A percentile compares a stretch with the other conserved stretches of the same genome.
Conservation (phyloP, 2,329 filamentous ascomycete genomes). For the Parastagonospora avenae region DNA sequence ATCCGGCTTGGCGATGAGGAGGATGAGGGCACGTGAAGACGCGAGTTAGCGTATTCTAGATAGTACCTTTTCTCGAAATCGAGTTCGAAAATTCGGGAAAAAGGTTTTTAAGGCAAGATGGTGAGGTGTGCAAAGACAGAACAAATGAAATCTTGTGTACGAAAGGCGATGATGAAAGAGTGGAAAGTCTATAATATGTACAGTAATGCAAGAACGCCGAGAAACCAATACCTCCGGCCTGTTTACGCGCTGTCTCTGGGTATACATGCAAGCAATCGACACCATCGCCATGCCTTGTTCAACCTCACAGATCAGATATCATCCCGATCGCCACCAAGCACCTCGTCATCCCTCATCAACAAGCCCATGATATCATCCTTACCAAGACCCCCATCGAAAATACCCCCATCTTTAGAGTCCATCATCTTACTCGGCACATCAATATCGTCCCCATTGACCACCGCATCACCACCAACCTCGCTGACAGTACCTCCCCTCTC, state of each 20-base stretch:
- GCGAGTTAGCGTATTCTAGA: not conserved
- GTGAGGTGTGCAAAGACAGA: not conserved
- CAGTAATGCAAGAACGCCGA: no score
- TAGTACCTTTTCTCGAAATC: no score
- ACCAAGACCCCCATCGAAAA: slow-evolving; percentile 3
- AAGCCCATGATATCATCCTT: slow-evolving; percentile 12
- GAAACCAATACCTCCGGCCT: no score
- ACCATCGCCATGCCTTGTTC: not conserved
- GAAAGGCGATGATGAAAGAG: no score
- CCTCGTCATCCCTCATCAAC: slow-evolving; percentile 14
- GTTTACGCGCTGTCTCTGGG: no score
- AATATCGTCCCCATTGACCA: not conserved
- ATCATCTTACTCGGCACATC: slow-evolving; percentile 8
- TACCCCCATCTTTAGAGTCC: not conserved
- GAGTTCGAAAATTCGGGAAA: not conserved
- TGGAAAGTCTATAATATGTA: no score
- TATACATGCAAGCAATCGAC: no score
- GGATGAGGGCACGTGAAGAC: slow-evolving; percentile 11
- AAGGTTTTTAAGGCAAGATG: not conserved
- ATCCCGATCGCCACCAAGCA: not conserved
- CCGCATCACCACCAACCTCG: no score
- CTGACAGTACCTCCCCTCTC: not conserved
- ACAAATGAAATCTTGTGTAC: no score
- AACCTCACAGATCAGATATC: not conserved
- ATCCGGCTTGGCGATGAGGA: slow-evolving; percentile 8